phyloP scores from a whole-genome alignment of 495 filamentous ascomycete genomes.

The Trichoderma virens region DNA sequence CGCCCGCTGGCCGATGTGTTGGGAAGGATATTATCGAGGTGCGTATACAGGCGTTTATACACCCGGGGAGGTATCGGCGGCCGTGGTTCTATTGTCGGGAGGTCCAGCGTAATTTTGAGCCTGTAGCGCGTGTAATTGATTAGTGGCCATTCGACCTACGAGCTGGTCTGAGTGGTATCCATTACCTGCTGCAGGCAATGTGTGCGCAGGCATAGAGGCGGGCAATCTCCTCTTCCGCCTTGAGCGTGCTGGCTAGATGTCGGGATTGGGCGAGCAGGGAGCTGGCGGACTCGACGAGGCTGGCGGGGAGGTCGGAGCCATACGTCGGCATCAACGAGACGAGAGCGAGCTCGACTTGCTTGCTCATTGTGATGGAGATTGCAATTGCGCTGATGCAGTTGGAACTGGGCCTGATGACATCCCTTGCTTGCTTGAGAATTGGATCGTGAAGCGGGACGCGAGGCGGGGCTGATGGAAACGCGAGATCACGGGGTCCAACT shows the following conservation, averaged over 20 bases:
- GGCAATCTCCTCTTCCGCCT: conserved; percentile 81
- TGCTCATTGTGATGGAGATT: conserved; percentile 47
- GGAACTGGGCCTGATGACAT: not conserved
- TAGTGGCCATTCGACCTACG: not conserved
- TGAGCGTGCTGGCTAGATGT: conserved; percentile 67
- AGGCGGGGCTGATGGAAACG: not conserved
- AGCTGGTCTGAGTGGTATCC: not conserved
- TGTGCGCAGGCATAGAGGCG: conserved; percentile 84
- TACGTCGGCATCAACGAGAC: conserved; percentile 71
- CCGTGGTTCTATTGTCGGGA: conserved; percentile 70
- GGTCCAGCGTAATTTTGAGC: conserved; percentile 72
- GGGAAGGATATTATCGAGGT: conserved; percentile 66
- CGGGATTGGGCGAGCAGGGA: conserved; percentile 85
- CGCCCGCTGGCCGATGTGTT: conserved; percentile 25
- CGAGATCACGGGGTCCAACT: conserved; percentile 3
- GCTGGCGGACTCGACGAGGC: conserved; percentile 66
- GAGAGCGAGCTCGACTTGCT: conserved; percentile 68
- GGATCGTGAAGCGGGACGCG: not conserved
- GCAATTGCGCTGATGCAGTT: not conserved
- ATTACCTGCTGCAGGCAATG: conserved; percentile 78
- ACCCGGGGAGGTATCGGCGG: conserved; percentile 76
- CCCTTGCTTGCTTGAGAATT: not conserved
- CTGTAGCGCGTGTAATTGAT: conserved; percentile 33
- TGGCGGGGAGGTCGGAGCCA: conserved; percentile 58
- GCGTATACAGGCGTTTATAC: conserved; percentile 77